These are phyloP conservation scores for Erigeron philadelphicus DNA, from an alignment of 140 eudicot genomes.

Conservation along the genomic window DNA sequence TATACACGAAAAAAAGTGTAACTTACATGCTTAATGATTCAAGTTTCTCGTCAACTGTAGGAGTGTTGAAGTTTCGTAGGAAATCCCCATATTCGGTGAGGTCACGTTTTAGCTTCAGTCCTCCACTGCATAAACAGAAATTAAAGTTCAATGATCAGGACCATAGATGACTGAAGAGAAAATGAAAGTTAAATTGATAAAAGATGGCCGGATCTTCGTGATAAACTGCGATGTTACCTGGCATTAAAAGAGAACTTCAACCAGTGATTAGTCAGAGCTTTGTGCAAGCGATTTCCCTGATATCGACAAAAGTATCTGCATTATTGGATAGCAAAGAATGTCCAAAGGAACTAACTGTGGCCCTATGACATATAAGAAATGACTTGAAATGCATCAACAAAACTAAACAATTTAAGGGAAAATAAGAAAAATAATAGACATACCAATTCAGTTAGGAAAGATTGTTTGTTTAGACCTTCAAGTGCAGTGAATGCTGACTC, in stretches of 20 bases:
- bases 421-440: constrained; percentile 1
- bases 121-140: constrained; percentile 46
- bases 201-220: neutral
- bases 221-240: constrained; percentile 39
- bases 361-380: neutral
- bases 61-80: constrained; percentile 63
- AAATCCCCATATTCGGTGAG: constrained; percentile 74
- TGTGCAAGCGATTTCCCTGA: constrained; percentile 75
- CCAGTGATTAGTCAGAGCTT: constrained; percentile 59
- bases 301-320: constrained; percentile 20
- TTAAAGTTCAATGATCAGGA: neutral
- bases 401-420: neutral
- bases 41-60: constrained; percentile 69
- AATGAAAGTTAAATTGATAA: constrained; percentile 14
- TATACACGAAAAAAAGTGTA: constrained; percentile 2
- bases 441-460: constrained; percentile 75
- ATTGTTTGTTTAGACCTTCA: constrained; percentile 76
- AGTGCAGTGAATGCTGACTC: constrained; percentile 73
- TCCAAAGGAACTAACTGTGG: neutral
- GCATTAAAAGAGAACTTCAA: constrained; percentile 73
- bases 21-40: constrained; percentile 71
- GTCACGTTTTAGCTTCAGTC: constrained; percentile 72
- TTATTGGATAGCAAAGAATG: constrained; percentile 2
- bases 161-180: neutral
- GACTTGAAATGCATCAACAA: neutral